These are phyloP conservation scores for Malassezia vespertilionis DNA, from an alignment of 1,284 basidiomycete species.

Conservation along the genomic window DNA sequence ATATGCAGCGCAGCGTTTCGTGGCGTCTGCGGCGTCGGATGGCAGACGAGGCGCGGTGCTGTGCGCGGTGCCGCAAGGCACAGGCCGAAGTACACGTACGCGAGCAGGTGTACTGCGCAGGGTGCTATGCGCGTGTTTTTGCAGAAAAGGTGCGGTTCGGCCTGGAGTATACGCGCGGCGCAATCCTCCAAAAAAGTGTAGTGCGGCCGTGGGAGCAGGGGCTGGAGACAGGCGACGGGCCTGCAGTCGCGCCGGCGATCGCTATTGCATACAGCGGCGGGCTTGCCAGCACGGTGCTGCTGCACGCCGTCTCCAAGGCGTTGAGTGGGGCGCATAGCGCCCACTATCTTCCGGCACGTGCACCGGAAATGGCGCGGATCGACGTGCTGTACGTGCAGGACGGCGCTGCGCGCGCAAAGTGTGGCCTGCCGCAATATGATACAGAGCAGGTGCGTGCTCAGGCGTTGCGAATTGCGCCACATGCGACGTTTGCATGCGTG, in stretches of 20 bases:
- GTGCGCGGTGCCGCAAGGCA: slow-evolving; percentile 27
- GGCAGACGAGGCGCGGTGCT: slow-evolving; percentile 11
- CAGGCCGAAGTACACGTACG: slow-evolving; percentile 21
- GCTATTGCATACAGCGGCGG: slow-evolving; percentile 19
- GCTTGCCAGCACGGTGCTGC: slow-evolving; percentile 11
- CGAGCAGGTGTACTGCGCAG: slow-evolving; percentile 30
- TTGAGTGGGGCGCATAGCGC: slow-evolving; percentile 2
- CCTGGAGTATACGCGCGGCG: slow-evolving; percentile 30
- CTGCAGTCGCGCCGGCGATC: slow-evolving; percentile 9
- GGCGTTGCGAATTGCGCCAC: slow-evolving; percentile 3
- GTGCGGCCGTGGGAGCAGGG: slow-evolving; percentile 6
- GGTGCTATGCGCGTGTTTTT: slow-evolving; percentile 28
- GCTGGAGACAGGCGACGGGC: not conserved
- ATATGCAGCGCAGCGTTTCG: not conserved
- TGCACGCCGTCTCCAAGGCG: slow-evolving; percentile 10
- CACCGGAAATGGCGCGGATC: slow-evolving; percentile 27
- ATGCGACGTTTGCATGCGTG: slow-evolving; percentile 7
- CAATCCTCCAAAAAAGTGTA: slow-evolving; percentile 26
- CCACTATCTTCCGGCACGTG: slow-evolving; percentile 5
- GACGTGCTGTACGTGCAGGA: slow-evolving; percentile 36
- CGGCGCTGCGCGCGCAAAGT: slow-evolving; percentile 15
- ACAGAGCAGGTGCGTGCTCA: not conserved
- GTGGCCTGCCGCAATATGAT: not conserved
- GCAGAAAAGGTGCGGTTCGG: slow-evolving; percentile 27
- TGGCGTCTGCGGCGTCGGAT: not conserved